Evolutionary conservation across 2,329 filamentous ascomycete genomes (phyloP).

Genomic region (Hymenotorrendiella dingleyae): DNA sequence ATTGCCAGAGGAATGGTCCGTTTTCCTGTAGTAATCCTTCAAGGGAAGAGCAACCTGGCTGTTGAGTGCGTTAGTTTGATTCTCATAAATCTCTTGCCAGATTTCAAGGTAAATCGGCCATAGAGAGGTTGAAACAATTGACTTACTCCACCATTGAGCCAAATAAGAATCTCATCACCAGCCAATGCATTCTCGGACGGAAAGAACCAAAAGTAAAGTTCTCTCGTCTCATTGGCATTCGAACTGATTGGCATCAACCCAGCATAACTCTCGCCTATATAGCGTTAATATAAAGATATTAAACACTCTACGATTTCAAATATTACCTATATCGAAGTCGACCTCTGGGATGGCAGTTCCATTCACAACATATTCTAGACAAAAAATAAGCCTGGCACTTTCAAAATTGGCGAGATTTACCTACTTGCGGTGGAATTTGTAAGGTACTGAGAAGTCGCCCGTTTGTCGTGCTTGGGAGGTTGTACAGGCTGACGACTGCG

Average conservation of each 20-base stretch:
- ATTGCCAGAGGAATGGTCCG: slow-evolving; percentile 66
- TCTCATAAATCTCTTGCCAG: neutral
- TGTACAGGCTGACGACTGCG: slow-evolving; percentile 7
- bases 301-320: too few species aligned
- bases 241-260: slow-evolving; percentile 53
- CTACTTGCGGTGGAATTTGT: slow-evolving; percentile 25
- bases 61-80: slow-evolving; percentile 4
- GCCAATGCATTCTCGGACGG: slow-evolving; percentile 46
- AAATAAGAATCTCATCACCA: slow-evolving; percentile 56
- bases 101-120: neutral
- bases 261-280: slow-evolving; percentile 59
- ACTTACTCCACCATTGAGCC: slow-evolving; percentile 39
- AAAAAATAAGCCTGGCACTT: neutral
- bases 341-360: slow-evolving; percentile 62
- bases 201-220: slow-evolving; percentile 65
- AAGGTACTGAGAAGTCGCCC: slow-evolving; percentile 15
- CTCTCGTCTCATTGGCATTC: slow-evolving; percentile 40
- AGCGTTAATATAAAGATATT: too few species aligned
- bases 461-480: slow-evolving; percentile 7
- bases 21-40: slow-evolving; percentile 71
- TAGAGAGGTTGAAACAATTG: neutral
- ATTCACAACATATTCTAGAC: slow-evolving; percentile 55
- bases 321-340: slow-evolving; percentile 63
- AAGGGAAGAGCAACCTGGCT: slow-evolving; percentile 56
- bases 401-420: neutral